Evolutionary conservation across 2,329 filamentous ascomycete genomes (phyloP), one percentile per base, ranked within the genome.

Genomic region (Curvularia lunata): DNA sequence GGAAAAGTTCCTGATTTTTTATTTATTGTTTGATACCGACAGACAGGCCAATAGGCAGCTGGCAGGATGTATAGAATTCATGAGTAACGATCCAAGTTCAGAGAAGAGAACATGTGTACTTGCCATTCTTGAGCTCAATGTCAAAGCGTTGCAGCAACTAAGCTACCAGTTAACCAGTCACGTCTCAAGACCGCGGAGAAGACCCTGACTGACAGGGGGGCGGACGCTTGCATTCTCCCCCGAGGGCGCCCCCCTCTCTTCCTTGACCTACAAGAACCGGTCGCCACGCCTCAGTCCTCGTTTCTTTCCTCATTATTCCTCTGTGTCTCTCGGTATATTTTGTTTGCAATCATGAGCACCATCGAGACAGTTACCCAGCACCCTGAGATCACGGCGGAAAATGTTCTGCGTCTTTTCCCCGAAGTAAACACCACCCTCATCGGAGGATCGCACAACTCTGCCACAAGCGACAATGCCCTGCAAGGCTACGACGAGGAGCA

Each of bases 401-500:
- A 90, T 72, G 92, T 99, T 70, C 84, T 94, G 58, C 88, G 87
- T 62, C 86, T 98, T 48, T 98, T 98, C 79, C 92, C 97, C 52
- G 92, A 97, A 76, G 86, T 89, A 68, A 85, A 87, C 76, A 87
- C 85, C 23, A 80, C 80, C 16, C 80, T 88, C 49, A 85, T 85
- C 51, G 80, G 81, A 50, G 79, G 77, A 86, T 88, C 77, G 83
- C 90, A 78, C 87, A 70, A 87, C 59, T 86, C 83, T 46, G 74
- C 74, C 56, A 74, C 75, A n/a, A 69, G 74, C 73, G 88, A 88
- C 69, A 80, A 81, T 63, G 91, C 92, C 57, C 85, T 98, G 43
- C 89, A 89, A 55, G 95, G 94, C 50, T 96, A 98, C 81, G 93
- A 98, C 82, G 94, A 91, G 77, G 94, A 98, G 83, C 95, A 99